Percentiles rank a stretch among this genome's conserved stretches.
phyloP scores from a whole-genome alignment of 495 filamentous ascomycete genomes.

The Aspergillus leporis region DNA sequence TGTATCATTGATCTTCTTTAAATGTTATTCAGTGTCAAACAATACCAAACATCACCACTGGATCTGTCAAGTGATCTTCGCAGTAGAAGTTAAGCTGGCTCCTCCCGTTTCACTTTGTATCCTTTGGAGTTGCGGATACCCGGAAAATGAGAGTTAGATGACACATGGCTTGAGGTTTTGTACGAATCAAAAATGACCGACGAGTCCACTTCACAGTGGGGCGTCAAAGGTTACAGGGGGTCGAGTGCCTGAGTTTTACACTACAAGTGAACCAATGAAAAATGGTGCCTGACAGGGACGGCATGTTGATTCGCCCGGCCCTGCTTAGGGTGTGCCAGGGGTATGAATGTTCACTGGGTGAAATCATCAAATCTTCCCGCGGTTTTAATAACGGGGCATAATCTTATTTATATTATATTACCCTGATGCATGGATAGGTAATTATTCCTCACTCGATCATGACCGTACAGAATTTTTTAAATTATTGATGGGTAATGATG shows the following conservation, averaged over 20 bases:
- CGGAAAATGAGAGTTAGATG: neutral
- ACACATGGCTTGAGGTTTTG: neutral
- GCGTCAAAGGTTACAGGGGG: neutral
- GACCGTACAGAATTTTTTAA: no score
- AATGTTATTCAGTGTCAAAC: neutral
- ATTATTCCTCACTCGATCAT: neutral
- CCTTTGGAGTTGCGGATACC: neutral
- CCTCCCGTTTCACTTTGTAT: neutral
- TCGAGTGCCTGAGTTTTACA: neutral
- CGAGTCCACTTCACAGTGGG: slow-evolving; percentile 2
- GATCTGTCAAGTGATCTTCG: neutral
- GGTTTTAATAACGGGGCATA: neutral
- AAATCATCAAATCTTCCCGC: neutral
- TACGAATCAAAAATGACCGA: neutral
- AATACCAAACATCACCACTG: neutral
- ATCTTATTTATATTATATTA: neutral
- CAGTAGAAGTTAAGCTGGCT: neutral
- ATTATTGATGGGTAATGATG: no score
- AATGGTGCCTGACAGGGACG: slow-evolving; percentile 15
- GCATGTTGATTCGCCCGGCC: slow-evolving; percentile 2
- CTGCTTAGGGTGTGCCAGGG: slow-evolving; percentile 8
- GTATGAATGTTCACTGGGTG: neutral
- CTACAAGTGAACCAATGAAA: neutral
- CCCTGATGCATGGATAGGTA: neutral
- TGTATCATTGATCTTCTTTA: neutral